Evolutionary conservation across 2,329 filamentous ascomycete species (phyloP).

Genomic region (Podosphaera aphanis): DNA sequence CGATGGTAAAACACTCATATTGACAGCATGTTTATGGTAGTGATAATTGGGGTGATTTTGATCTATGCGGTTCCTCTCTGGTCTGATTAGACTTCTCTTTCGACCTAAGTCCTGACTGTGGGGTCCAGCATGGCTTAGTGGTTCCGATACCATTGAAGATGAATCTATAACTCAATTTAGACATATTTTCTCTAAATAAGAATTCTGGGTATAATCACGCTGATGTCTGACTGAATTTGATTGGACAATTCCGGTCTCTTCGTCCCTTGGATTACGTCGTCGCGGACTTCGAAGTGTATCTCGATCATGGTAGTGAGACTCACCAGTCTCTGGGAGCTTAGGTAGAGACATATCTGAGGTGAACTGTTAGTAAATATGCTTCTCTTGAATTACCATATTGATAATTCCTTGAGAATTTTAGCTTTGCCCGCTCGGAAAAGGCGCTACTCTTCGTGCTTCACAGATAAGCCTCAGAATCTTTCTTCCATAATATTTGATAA

Average conservation of each 20-base stretch:
- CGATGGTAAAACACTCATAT: slow-evolving; percentile 76
- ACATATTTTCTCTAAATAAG: slow-evolving; percentile 32
- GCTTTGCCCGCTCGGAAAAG: no score
- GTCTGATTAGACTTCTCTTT: slow-evolving; percentile 73
- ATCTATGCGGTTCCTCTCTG: slow-evolving; percentile 68
- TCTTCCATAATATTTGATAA: no score
- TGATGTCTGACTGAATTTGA: slow-evolving; percentile 18
- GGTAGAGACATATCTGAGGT: slow-evolving; percentile 31
- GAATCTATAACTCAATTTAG: slow-evolving; percentile 16
- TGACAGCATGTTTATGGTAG: slow-evolving; percentile 82
- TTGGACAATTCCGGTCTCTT: slow-evolving; percentile 33
- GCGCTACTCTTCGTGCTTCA: no score
- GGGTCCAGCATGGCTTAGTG: slow-evolving; percentile 14
- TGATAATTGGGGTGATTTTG: slow-evolving; percentile 83
- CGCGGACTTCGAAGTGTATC: slow-evolving; percentile 44
- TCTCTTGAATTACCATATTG: neutral
- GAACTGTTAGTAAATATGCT: slow-evolving; percentile 5
- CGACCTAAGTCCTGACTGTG: slow-evolving; percentile 24
- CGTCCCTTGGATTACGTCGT: slow-evolving; percentile 40
- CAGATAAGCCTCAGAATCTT: no score
- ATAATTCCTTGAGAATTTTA: neutral
- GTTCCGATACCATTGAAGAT: slow-evolving; percentile 22
- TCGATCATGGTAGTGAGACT: slow-evolving; percentile 35
- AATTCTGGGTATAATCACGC: slow-evolving; percentile 32
- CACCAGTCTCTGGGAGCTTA: slow-evolving; percentile 22